These are phyloP conservation scores for Candida albicans DNA, from an alignment of 1,139 yeast species.

Conservation along the genomic window DNA sequence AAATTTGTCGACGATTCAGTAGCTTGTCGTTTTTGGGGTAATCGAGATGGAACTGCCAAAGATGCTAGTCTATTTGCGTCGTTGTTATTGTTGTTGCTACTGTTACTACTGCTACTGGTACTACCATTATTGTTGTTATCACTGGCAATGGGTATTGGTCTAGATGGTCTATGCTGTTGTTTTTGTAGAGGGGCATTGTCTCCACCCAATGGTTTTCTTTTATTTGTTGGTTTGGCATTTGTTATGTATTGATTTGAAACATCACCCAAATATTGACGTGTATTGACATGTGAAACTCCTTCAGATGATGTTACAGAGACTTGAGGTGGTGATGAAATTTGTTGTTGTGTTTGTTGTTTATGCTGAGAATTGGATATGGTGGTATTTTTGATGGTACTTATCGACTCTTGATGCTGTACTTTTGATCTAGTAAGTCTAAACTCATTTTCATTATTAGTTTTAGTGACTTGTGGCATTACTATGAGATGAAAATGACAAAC, in stretches of 20 bases:
- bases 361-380: slow-evolving; percentile 1
- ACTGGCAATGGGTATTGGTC: slow-evolving; percentile 10
- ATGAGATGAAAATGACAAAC: neutral
- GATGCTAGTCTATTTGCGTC: slow-evolving; percentile 4
- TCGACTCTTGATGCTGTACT: slow-evolving; percentile 13
- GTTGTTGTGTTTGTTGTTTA: slow-evolving; percentile 3
- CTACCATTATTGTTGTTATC: slow-evolving; percentile 8
- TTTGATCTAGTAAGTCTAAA: slow-evolving; percentile 38
- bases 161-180: slow-evolving; percentile 5
- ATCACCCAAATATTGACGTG: slow-evolving; percentile 41
- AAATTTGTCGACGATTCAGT: slow-evolving; percentile 54
- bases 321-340: slow-evolving; percentile 1
- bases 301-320: slow-evolving; percentile 2
- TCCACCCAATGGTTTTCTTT: slow-evolving; percentile 38
- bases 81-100: slow-evolving; percentile 3
- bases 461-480: slow-evolving; percentile 30
- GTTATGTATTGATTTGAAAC: slow-evolving; percentile 41
- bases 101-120: slow-evolving; percentile 3
- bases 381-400: slow-evolving; percentile 2
- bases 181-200: slow-evolving; percentile 31
- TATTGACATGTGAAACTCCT: slow-evolving; percentile 6
- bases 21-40: slow-evolving; percentile 58
- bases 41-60: slow-evolving; percentile 35
- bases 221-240: slow-evolving; percentile 14
- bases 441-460: slow-evolving; percentile 44